phyloP scores from a whole-genome alignment of 345 rosid genomes.

The Arabis alpina region DNA sequence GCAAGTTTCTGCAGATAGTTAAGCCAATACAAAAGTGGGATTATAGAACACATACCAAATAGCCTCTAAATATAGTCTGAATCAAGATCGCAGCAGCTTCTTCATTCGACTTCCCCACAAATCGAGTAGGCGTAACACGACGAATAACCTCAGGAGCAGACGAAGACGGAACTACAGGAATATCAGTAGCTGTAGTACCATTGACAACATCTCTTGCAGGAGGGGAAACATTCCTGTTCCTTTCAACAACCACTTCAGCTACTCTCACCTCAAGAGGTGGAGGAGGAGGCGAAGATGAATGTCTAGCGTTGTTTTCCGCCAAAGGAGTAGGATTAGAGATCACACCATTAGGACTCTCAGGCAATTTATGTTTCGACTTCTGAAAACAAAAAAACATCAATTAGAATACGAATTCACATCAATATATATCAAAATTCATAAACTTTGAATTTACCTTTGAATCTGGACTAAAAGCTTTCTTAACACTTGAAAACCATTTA shows the following conservation, averaged over 20 bases:
- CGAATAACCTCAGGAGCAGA: constrained; percentile 52
- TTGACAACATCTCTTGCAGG: constrained; percentile 41
- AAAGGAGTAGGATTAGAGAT: constrained; percentile 46
- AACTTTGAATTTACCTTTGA: constrained; percentile 49
- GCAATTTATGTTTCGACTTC: constrained; percentile 40
- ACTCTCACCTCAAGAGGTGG: constrained; percentile 57
- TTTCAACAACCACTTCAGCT: constrained; percentile 53
- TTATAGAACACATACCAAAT: constrained; percentile 56
- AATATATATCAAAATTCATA: constrained; percentile 43
- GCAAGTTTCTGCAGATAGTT: background rate
- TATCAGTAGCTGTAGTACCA: constrained; percentile 43
- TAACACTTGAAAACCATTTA: constrained; percentile 88
- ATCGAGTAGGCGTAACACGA: constrained; percentile 39
- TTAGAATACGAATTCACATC: constrained; percentile 9
- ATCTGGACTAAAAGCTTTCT: constrained; percentile 83
- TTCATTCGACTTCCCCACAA: constrained; percentile 67
- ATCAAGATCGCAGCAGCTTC: constrained; percentile 88
- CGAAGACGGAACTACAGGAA: constrained; percentile 43
- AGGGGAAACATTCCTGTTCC: constrained; percentile 40
- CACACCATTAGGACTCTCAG: constrained; percentile 43
- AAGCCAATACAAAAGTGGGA: background rate
- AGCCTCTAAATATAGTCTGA: constrained; percentile 88
- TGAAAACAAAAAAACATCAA: constrained; percentile 12
- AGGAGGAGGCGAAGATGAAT: constrained; percentile 46
- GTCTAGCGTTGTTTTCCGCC: constrained; percentile 38